A percentile compares a stretch with the other conserved stretches of the same genome.
Conservation (phyloP, 2,329 filamentous ascomycete genomes). For the Penicillium aurantiogriseum region DNA sequence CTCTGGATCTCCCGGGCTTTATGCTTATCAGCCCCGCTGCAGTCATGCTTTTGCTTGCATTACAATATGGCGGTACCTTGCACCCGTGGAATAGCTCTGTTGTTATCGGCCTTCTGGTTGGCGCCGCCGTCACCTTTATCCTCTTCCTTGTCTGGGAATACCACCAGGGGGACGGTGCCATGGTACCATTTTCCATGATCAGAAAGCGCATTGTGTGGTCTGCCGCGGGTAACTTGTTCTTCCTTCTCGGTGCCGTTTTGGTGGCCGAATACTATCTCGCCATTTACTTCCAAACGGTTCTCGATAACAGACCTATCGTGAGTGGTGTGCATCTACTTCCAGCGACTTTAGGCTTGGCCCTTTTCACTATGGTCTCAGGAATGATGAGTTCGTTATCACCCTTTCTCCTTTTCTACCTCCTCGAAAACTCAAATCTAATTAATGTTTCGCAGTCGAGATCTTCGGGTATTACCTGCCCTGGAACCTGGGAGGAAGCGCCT, state of each 20-base stretch:
- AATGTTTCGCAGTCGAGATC: neutral
- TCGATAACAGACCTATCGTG: slow-evolving; percentile 22
- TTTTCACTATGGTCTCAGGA: neutral
- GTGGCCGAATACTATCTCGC: slow-evolving; percentile 43
- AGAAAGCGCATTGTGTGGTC: slow-evolving; percentile 36
- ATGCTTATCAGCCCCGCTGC: slow-evolving; percentile 29
- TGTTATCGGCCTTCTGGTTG: slow-evolving; percentile 48
- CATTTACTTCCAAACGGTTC: slow-evolving; percentile 49
- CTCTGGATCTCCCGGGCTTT: slow-evolving; percentile 20
- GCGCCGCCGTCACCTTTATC: slow-evolving; percentile 38
- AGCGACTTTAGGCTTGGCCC: neutral
- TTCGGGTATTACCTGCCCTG: slow-evolving; percentile 10
- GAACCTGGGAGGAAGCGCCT: slow-evolving; percentile 9
- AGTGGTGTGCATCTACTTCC: slow-evolving; percentile 27
- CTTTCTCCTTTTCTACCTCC: no score
- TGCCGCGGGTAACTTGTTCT: neutral
- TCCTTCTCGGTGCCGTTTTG: slow-evolving; percentile 26
- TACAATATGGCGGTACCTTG: slow-evolving; percentile 46
- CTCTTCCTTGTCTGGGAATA: slow-evolving; percentile 41
- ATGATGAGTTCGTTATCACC: slow-evolving; percentile 3
- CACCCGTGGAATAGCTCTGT: slow-evolving; percentile 37
- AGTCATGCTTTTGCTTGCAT: slow-evolving; percentile 44
- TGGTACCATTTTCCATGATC: slow-evolving; percentile 41
- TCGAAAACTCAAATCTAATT: neutral
- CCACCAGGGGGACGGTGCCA: slow-evolving; percentile 42